A percentile compares a stretch with the other conserved stretches of the same genome.
phyloP scores from a whole-genome alignment of 257 asterid genomes.

The Leonotis leonurus region DNA sequence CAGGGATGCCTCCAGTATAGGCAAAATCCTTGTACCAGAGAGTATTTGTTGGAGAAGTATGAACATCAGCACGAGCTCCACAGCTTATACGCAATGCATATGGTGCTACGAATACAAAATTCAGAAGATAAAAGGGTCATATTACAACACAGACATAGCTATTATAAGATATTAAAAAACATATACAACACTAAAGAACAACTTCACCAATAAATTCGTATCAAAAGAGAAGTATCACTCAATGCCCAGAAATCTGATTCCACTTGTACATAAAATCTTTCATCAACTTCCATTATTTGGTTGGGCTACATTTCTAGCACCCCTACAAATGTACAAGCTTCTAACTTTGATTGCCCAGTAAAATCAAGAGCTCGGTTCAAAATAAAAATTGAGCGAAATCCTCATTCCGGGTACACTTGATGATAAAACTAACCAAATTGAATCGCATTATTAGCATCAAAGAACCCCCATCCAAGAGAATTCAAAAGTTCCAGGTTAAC shows the following conservation, averaged over 20 bases:
- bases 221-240: neutral
- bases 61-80: slow-evolving; percentile 80
- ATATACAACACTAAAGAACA: neutral
- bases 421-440: slow-evolving; percentile 4
- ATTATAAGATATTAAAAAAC: slow-evolving; percentile 1
- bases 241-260: neutral
- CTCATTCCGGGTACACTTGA: neutral
- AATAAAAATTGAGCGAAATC: slow-evolving; percentile 1
- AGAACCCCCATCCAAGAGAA: neutral
- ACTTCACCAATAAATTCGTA: neutral
- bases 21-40: slow-evolving; percentile 86
- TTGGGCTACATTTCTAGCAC: neutral
- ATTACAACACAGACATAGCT: neutral
- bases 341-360: neutral
- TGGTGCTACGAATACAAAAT: slow-evolving; percentile 52
- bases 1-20: slow-evolving; percentile 90
- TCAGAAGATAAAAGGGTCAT: neutral
- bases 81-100: slow-evolving; percentile 89
- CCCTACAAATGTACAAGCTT: slow-evolving; percentile 8
- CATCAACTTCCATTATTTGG: too few relatives aligned
- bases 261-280: neutral
- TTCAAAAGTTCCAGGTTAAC: slow-evolving; percentile 6
- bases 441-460: slow-evolving; percentile 7
- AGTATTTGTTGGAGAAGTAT: slow-evolving; percentile 61
- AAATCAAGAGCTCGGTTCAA: slow-evolving; percentile 10